Evolutionary conservation across 2,329 filamentous ascomycete species (phyloP), one percentile per base, ranked within the genome.

Genomic region (Diaporthe eres): DNA sequence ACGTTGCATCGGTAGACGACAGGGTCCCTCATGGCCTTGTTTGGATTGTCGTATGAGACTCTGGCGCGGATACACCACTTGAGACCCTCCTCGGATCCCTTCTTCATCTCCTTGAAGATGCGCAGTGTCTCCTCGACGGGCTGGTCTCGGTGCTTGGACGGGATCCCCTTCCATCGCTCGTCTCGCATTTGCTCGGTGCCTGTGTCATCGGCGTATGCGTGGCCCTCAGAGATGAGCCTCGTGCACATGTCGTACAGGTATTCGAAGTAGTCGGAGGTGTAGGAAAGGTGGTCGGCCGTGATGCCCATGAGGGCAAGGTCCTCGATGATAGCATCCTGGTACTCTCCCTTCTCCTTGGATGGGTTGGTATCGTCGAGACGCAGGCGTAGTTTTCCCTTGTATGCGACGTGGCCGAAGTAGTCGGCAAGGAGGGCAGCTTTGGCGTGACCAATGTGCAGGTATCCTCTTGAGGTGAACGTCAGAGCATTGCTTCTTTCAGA

Each of bases 341-440:
- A 99, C 86, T 98, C 97, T 83, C 96, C 92, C 88, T 98, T 98
- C 89, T 99, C 97, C 85, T 98, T 98, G 76, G 94, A 93, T 10
- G 97, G 97, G 86, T 99, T 99, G 74, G 97, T 99, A 82, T 99
- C 97, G 83, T 99, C 97, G 82, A 99, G 97, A 76, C 97, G 94
- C 68, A 98, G 91, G 76, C 97, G 92, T 80, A 99, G 89, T 81
- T 94, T 97, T 81, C 97, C 97, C 77, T 96, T 93, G 88, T 98
- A 98, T 80, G 95, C 94, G 83, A 95, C 93, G 85, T 98, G 95
- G 60, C 95, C 96, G 80, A 98, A 98, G 89, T 98, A 98, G 84
- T 98, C 96, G 87, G 97, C 98, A 75, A 98, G 91, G 74, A 98
- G 89, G 8, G 95, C 95, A 42, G 95, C 95, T 87, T 98, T 98